Conservation (phyloP, 805 yeast genomes). For the Teunomyces tritomae region DNA sequence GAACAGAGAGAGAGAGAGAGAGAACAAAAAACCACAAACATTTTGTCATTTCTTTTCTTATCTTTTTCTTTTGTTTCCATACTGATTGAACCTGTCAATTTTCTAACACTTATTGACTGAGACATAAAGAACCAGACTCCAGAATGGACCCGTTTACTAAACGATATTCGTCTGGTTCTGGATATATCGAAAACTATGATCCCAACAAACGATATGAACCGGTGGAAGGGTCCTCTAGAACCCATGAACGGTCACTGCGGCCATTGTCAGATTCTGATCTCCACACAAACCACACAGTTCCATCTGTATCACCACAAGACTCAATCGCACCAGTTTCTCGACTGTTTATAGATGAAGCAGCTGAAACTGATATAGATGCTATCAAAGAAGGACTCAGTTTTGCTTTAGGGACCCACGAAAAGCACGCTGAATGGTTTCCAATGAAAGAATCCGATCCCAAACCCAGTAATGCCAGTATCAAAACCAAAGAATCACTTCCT, state of each 20-base stretch:
- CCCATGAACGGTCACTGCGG: neutral
- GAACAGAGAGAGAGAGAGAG: too few species aligned
- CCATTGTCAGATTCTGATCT: neutral
- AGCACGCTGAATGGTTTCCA: conserved; percentile 32
- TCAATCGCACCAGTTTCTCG: neutral
- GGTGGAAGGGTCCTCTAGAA: neutral
- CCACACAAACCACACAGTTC: neutral
- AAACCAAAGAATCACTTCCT: neutral
- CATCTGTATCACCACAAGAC: neutral
- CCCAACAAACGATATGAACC: conserved; percentile 12
- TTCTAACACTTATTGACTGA: neutral
- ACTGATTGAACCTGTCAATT: too few species aligned
- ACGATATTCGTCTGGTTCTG: neutral
- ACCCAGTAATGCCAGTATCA: conserved; percentile 1
- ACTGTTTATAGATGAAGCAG: conserved; percentile 23
- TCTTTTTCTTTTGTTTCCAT: too few species aligned
- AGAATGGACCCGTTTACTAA: neutral
- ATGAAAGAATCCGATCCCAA: conserved; percentile 2
- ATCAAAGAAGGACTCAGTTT: conserved; percentile 30
- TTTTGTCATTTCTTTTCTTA: too few species aligned
- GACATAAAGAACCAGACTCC: neutral
- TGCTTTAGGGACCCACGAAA: conserved; percentile 30
- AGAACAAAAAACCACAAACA: too few species aligned
- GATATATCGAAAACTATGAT: conserved; percentile 9
- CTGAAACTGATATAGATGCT: conserved; percentile 30